Evolutionary conservation across 352 stramenopile species (phyloP).

Genomic region (Phytophthora citricola): DNA sequence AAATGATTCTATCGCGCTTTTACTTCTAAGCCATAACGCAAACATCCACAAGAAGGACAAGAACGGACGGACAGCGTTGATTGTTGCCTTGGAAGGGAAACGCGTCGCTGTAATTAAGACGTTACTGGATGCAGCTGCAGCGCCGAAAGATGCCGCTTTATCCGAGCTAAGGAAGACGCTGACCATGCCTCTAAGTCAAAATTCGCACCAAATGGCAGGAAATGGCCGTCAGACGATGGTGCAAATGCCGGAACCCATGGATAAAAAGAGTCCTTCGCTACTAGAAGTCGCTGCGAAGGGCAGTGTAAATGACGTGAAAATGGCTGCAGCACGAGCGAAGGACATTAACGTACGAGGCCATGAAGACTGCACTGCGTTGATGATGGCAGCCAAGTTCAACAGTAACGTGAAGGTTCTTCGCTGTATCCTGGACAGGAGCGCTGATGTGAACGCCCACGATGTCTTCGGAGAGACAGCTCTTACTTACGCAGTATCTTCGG

Average conservation of each 20-base stretch:
- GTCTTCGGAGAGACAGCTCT: neutral
- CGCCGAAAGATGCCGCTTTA: neutral
- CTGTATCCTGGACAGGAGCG: neutral
- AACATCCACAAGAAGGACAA: constrained; percentile 1
- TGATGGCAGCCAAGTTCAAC: constrained; percentile 1
- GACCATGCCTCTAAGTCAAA: neutral
- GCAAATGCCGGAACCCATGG: neutral
- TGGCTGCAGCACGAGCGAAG: neutral
- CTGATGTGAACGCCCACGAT: neutral
- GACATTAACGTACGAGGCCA: neutral
- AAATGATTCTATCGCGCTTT: neutral
- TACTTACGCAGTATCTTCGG: neutral
- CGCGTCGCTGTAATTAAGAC: neutral
- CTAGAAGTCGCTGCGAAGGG: neutral
- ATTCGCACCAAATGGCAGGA: neutral
- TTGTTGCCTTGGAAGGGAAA: neutral
- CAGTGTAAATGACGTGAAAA: neutral
- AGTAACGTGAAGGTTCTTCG: neutral
- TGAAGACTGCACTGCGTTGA: neutral
- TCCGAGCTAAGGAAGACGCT: neutral
- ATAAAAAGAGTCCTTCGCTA: neutral
- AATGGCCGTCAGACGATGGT: neutral
- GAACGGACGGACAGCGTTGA: constrained; percentile 3
- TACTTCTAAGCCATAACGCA: neutral
- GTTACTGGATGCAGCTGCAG: neutral